These are phyloP conservation scores for Cryptococcus sp. DNA, from an alignment of 1,284 basidiomycete genomes.

Conservation along the genomic window DNA sequence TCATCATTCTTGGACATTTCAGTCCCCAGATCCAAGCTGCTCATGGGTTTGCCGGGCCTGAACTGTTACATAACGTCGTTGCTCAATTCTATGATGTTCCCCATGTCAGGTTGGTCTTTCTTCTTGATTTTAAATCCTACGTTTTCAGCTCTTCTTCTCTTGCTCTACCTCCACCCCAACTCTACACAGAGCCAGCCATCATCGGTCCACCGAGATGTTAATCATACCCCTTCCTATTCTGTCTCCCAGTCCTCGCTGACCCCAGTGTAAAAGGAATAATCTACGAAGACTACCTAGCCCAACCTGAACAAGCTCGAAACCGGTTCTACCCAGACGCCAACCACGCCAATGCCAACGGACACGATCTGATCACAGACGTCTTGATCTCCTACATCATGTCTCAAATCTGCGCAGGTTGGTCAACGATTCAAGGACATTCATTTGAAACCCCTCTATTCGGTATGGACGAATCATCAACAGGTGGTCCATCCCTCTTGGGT, in stretches of 20 bases:
- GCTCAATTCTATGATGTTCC: constrained; percentile 95
- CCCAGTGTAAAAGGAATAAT: constrained; percentile 66
- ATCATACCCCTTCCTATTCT: not conserved
- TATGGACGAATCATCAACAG: constrained; percentile 35
- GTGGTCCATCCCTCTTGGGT: constrained; percentile 36
- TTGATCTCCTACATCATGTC: constrained; percentile 80
- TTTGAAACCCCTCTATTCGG: constrained; percentile 59
- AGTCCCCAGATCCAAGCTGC: constrained; percentile 70
- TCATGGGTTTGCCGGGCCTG: constrained; percentile 79
- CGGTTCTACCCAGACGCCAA: constrained; percentile 73
- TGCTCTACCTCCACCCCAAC: too few relatives aligned
- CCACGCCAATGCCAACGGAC: constrained; percentile 70
- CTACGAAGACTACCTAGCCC: constrained; percentile 72
- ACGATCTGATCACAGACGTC: constrained; percentile 77
- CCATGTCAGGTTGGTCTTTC: constrained; percentile 60
- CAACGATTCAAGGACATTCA: constrained; percentile 60
- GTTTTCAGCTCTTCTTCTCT: too few relatives aligned
- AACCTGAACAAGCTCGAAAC: constrained; percentile 62
- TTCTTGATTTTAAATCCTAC: too few relatives aligned
- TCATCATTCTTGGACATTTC: constrained; percentile 88
- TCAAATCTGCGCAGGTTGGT: constrained; percentile 82
- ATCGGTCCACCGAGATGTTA: too few relatives aligned
- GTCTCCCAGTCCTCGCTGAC: constrained; percentile 53
- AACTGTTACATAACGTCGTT: constrained; percentile 78
- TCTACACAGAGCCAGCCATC: too few relatives aligned